Base-by-base conservation (phyloP, 139 green algal genomes). In the Chlamydomonas sphaeroides region DNA sequence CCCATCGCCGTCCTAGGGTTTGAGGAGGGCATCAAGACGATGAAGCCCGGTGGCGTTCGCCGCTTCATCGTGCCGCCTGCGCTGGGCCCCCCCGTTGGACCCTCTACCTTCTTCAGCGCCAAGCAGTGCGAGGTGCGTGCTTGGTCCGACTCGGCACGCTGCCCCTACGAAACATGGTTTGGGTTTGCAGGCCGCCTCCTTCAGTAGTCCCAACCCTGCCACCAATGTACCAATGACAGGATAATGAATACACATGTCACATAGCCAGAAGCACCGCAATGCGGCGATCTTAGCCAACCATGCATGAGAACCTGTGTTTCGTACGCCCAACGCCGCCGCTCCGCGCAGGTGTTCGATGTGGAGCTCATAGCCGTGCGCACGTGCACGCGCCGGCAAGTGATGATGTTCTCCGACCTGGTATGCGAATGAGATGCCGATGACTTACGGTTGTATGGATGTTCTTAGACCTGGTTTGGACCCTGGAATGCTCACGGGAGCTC, bases 41-140 rank as follows among this genome's bases (percentile, higher is more conserved):
- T 99, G 97, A 86, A 88, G 56, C 73, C 88, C 6, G 97, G 97
- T 3, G 95, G 94, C 39, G 94, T 94, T 87, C 86, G 97, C 42
- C 83, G 97, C 23, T 91, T 99, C 62, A 91, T 99, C 68, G 94
- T 99, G 30, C 95, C 97, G 0, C 97, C 97, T 3, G 95, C 95
- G 45, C 92, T 99, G 25, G 97, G 97, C 1, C 97, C 97, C 0
- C 97, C 97, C n/a, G 93, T 98, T 3, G 97, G 97, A 5, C 97
- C 97, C 8, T 93, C 90, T 21, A 99, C 97, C 32, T 99, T 99
- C 84, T 99, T 99, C 92, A 97, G 90, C 36, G 94, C 96, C 67
- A 99, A 99, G 92, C 97, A 99, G 90, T 99, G 95, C 71, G 95
- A 98, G 91, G 92, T 94, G 56, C 5, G n/a, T n/a, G n/a, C n/a